Conservation (phyloP, 441 rosid genomes). For the Euphorbia corollata region DNA sequence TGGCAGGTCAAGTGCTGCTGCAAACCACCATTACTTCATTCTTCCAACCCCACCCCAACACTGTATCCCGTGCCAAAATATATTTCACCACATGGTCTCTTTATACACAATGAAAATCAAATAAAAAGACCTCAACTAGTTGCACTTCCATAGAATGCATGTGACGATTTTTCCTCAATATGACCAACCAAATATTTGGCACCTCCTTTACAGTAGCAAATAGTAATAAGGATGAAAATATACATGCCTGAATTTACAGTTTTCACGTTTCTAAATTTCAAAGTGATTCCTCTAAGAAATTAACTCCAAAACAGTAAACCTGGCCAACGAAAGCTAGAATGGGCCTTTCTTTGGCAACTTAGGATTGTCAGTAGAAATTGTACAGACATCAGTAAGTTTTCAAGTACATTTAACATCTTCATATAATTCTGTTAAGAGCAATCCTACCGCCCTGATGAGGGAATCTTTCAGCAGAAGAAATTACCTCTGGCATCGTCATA, state of each 20-base stretch:
- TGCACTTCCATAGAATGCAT: neutral
- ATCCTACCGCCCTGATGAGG: constrained; percentile 44
- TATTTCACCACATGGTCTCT: too few species aligned
- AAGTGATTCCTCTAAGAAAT: neutral
- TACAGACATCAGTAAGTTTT: neutral
- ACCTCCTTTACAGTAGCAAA: constrained; percentile 6
- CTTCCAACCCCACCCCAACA: too few species aligned
- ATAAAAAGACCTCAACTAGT: neutral
- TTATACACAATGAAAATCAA: neutral
- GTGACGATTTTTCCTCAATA: too few species aligned
- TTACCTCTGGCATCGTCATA: constrained; percentile 91
- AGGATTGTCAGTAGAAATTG: neutral
- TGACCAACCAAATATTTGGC: neutral
- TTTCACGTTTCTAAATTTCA: neutral
- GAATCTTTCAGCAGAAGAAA: constrained; percentile 44
- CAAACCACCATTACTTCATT: too few species aligned
- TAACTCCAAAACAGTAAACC: neutral
- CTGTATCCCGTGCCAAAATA: too few species aligned
- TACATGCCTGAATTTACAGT: neutral
- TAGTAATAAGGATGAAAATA: neutral
- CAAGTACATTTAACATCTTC: constrained; percentile 6
- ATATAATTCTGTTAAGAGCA: constrained; percentile 48
- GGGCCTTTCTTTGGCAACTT: neutral
- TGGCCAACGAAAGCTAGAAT: neutral
- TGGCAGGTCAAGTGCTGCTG: too few species aligned